Base-by-base conservation (phyloP, 78 protist genomes). In the Cyanophora paradoxa region DNA sequence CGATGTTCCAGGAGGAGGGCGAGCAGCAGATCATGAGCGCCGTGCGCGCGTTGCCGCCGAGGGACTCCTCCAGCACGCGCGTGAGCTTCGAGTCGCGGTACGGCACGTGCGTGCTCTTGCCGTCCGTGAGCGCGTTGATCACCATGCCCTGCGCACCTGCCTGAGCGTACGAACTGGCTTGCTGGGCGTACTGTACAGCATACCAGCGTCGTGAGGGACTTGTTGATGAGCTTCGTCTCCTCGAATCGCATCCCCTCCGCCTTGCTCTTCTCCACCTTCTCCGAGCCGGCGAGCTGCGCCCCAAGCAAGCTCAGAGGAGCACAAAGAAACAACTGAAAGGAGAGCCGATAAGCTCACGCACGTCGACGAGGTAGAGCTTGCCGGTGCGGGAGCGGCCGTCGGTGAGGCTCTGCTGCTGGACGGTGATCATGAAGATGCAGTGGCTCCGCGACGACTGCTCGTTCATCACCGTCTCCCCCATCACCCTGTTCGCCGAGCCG, bases 31-130 rank as follows among this genome's bases (percentile, higher is more conserved):
- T 76, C 33, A 90, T 50, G 13, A 90, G 31, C 2, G 85, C 62
- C 0, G 88, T 83, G 62, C 75, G 69, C 16, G 86, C 7, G 36
- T 83, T 83, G 58, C 88, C 88, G 28, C 88, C 88, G 2, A 83
- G 77, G 14, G 86, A 82, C 33, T 84, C 66, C 13, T 54, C 36
- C 17, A 82, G 65, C 7, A 82, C 13, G 19, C 83, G 76, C n/a
- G 87, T 82, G 46, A 82, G 87, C 76, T 73, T 74, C 26, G 44
- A 17, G 59, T 82, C 82, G 3, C 82, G 77, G 72, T 77, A 82
- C 16, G 82, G 87, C 30, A 82, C 28, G 74, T 84, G 92, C 1
- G 66, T 40, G 30, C 36, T 11, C 39, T 40, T 20, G n/a, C n/a
- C n/a, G n/a, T n/a, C n/a, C 48, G 48, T 6, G 48, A 42, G 48